Evolutionary conservation across 495 filamentous ascomycete species (phyloP).

Genomic region (Lophiostoma macrostomum): DNA sequence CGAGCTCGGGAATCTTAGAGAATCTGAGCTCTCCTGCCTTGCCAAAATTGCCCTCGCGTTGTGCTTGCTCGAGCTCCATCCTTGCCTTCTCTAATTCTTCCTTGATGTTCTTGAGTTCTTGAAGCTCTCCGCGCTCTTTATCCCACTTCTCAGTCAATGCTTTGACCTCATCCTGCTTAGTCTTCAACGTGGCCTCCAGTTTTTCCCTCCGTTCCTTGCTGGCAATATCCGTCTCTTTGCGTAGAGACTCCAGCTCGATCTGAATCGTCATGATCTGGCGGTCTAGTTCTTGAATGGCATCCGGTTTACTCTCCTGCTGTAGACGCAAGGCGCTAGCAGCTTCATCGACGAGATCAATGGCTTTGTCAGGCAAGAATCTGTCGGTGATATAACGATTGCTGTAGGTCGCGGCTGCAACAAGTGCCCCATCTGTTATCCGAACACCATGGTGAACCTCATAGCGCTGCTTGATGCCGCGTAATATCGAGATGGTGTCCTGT

Average conservation of each 20-base stretch:
- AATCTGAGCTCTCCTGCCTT: conserved; percentile 86
- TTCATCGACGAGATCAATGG: conserved; percentile 95
- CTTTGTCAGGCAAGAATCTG: conserved; percentile 92
- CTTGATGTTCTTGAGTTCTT: conserved; percentile 79
- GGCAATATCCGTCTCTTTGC: conserved; percentile 87
- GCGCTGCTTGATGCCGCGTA: conserved; percentile 92
- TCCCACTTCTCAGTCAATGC: conserved; percentile 79
- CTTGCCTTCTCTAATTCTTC: conserved; percentile 79
- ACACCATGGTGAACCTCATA: conserved; percentile 97
- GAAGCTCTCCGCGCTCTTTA: conserved; percentile 79
- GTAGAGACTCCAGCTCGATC: conserved; percentile 91
- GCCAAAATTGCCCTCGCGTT: conserved; percentile 86
- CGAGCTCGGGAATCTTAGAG: conserved; percentile 74
- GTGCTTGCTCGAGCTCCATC: conserved; percentile 80
- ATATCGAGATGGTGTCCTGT: conserved; percentile 89
- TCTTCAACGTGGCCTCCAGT: conserved; percentile 69
- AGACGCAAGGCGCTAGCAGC: conserved; percentile 84
- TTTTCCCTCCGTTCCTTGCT: conserved; percentile 86
- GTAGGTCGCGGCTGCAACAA: conserved; percentile 87
- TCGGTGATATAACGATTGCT: conserved; percentile 96
- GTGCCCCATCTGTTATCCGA: conserved; percentile 84
- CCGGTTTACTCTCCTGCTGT: conserved; percentile 95
- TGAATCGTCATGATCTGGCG: conserved; percentile 95
- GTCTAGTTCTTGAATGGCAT: conserved; percentile 85
- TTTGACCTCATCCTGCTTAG: conserved; percentile 65